These are phyloP conservation scores for Colletotrichum agaves DNA, from an alignment of 2,329 filamentous ascomycete species.

Conservation along the genomic window DNA sequence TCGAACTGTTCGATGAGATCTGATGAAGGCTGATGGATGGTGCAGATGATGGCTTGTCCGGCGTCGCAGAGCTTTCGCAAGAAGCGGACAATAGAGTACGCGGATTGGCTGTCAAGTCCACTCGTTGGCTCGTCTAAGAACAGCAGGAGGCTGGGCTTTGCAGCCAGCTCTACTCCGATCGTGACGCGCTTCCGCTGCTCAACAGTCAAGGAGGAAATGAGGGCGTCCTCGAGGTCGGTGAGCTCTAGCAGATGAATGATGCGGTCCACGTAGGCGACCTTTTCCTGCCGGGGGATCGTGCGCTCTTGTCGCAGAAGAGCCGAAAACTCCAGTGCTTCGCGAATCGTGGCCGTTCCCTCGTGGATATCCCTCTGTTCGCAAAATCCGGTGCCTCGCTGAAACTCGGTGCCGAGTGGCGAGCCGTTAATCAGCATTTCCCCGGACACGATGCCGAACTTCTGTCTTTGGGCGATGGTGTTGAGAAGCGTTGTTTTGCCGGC, in stretches of 20 bases:
- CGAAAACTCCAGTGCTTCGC: constrained; percentile 75
- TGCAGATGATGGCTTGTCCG: constrained; percentile 72
- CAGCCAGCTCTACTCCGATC: constrained; percentile 76
- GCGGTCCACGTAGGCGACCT: constrained; percentile 73
- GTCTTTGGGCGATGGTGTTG: constrained; percentile 79
- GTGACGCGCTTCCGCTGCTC: constrained; percentile 72
- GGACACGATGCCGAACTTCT: constrained; percentile 70
- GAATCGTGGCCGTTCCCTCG: constrained; percentile 72
- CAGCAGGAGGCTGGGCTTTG: constrained; percentile 72
- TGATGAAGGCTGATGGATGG: constrained; percentile 71
- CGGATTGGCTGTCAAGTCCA: constrained; percentile 51
- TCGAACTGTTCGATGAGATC: constrained; percentile 76
- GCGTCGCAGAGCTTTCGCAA: constrained; percentile 64
- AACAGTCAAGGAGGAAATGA: constrained; percentile 63
- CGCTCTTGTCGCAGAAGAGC: constrained; percentile 71
- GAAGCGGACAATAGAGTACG: constrained; percentile 54
- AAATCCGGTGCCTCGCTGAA: constrained; percentile 75
- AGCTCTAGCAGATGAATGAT: constrained; percentile 75
- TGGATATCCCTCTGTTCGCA: constrained; percentile 77
- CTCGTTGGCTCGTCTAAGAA: constrained; percentile 76
- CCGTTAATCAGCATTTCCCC: constrained; percentile 74
- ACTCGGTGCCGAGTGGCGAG: constrained; percentile 65
- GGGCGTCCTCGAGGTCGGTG: constrained; percentile 70
- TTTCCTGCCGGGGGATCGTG: constrained; percentile 65
- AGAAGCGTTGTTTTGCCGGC: constrained; percentile 87